These are phyloP conservation scores for Suillus decipiens DNA, from an alignment of 768 basidiomycete species.

Conservation along the genomic window DNA sequence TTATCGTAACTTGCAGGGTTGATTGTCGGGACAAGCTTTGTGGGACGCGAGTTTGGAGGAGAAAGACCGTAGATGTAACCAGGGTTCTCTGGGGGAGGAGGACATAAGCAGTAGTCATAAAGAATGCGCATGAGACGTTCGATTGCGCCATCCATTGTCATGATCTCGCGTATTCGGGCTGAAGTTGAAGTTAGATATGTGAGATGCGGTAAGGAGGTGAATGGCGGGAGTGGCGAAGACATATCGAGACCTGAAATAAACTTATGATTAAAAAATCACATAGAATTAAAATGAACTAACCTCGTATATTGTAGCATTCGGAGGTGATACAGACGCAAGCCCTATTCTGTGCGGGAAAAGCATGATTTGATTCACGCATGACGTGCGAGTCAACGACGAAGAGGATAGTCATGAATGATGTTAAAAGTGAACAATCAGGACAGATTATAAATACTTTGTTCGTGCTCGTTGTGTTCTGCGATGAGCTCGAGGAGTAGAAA, in stretches of 20 bases:
- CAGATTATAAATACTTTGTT: constrained; percentile 17
- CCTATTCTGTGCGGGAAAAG: constrained; percentile 92
- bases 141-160: constrained; percentile 96
- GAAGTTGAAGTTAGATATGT: constrained; percentile 97
- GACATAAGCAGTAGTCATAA: constrained; percentile 83
- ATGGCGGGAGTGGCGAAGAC: constrained; percentile 63
- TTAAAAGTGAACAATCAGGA: not conserved
- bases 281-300: constrained; percentile 46
- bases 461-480: constrained; percentile 2
- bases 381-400: constrained; percentile 21
- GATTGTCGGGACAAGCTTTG: constrained; percentile 58
- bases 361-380: constrained; percentile 96
- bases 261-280: constrained; percentile 1
- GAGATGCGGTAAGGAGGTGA: constrained; percentile 95
- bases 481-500: constrained; percentile 11
- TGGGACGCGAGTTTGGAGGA: constrained; percentile 59
- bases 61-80: constrained; percentile 76
- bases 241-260: constrained; percentile 49
- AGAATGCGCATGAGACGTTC: constrained; percentile 93
- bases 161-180: constrained; percentile 95
- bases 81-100: constrained; percentile 80
- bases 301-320: constrained; percentile 92
- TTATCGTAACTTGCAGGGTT: constrained; percentile 76
- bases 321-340: constrained; percentile 94
- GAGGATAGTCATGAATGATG: constrained; percentile 15